Evolutionary conservation across 306 rosid genomes (phyloP).

Genomic region (Dalbergia cochinchinensis): DNA sequence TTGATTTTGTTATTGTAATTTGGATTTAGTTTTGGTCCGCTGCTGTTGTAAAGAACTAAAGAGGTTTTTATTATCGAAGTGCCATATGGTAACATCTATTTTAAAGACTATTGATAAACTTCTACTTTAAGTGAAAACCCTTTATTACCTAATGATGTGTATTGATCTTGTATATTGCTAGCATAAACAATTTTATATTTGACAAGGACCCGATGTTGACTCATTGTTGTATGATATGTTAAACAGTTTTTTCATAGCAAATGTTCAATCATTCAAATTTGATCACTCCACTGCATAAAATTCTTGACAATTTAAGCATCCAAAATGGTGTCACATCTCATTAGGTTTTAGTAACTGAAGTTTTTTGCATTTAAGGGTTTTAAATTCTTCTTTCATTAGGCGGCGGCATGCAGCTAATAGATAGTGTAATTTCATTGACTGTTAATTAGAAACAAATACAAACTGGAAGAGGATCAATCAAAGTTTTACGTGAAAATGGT

Average conservation of each 20-base stretch:
- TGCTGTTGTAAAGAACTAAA: neutral
- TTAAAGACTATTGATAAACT: neutral
- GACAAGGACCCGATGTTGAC: neutral
- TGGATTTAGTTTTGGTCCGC: constrained; percentile 3
- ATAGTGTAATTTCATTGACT: neutral
- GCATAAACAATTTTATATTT: neutral
- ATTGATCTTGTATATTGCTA: constrained; percentile 2
- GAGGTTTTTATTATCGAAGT: constrained; percentile 17
- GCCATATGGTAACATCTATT: neutral
- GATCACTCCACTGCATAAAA: neutral
- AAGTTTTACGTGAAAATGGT: neutral
- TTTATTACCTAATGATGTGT: constrained; percentile 9
- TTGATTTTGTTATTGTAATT: neutral
- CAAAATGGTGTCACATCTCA: constrained; percentile 15
- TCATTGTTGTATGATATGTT: constrained; percentile 21
- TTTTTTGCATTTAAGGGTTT: neutral
- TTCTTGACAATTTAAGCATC: neutral
- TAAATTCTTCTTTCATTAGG: constrained; percentile 3
- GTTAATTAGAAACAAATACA: neutral
- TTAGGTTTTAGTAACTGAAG: constrained; percentile 21
- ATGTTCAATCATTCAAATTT: neutral
- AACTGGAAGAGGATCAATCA: constrained; percentile 1
- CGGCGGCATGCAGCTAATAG: neutral
- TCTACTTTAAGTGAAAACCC: neutral
- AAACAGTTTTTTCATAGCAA: neutral